Base-by-base conservation (phyloP, 345 rosid species). In the Aquilaria malaccensis region DNA sequence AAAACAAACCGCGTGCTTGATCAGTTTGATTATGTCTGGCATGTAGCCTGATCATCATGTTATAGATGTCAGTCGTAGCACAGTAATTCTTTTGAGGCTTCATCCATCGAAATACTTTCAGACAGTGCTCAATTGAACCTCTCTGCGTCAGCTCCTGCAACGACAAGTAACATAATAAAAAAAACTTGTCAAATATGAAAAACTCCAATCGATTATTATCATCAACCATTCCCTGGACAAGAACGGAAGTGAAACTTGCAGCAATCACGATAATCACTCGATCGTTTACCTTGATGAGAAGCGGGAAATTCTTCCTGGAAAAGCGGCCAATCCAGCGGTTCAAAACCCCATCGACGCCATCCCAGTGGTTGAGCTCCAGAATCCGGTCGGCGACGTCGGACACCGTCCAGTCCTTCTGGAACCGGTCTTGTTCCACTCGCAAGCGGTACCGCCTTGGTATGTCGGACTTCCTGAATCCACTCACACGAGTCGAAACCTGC, bases 281-380 rank as follows among this genome's bases (percentile, higher is more conserved):
- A 6, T 1, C 50, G 56, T 55, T 45, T 65, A 83, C 96, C 79
- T 77, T 80, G 56, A 89, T 86, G 13, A 92, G 89, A 68, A 64
- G 55, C 49, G 91, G 87, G 52, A 81, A 88, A 67, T 92, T 92
- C 73, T 81, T 88, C 45, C 96, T 73, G 33, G 93, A 80, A 51
- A 92, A 92, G 54, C 98, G 86, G 48, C 96, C 98, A 1, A 72
- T 75, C 96, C 98, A 92, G n/a, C 73, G 80, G 75, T 89, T 92
- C 66, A 92, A 76, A 59, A 89, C 67, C 2, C 62, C 79, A 45
- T 85, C 85, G 33, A 85, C 80, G 66, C 82, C 71, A 15, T 82
- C 85, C 80, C 76, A 72, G 7, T 70, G 85, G 50, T 73, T 72
- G 73, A 89, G 86, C 69, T 71, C 77, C 60, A 86, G 37, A 30